These are phyloP conservation scores for Homolaphlyctis polyrhiza DNA, from an alignment of 371 early-diverging fungal genomes.

Conservation along the genomic window DNA sequence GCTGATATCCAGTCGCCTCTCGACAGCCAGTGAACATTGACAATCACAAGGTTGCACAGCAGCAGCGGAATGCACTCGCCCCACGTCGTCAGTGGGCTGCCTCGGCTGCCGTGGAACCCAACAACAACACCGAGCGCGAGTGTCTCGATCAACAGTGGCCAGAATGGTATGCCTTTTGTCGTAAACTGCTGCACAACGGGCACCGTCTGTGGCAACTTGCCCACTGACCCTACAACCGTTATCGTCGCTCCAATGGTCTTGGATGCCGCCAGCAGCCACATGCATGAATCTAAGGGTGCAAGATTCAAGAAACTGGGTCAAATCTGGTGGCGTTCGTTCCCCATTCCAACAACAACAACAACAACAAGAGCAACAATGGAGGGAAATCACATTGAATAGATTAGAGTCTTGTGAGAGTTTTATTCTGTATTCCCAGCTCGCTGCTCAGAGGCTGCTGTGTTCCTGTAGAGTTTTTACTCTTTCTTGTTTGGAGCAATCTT, in stretches of 20 bases:
- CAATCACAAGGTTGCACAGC: neutral
- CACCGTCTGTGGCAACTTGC: neutral
- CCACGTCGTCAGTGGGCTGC: neutral
- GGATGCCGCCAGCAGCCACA: no score
- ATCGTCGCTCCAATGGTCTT: neutral
- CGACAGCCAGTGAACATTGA: no score
- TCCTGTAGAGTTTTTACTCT: no score
- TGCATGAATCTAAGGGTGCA: neutral
- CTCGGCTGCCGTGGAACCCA: neutral
- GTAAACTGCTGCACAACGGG: neutral
- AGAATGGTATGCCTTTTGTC: neutral
- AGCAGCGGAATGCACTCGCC: neutral
- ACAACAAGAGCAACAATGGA: no score
- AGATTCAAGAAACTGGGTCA: neutral
- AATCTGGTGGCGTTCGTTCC: no score
- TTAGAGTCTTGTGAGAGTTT: no score
- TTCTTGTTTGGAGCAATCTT: slow-evolving; percentile 3
- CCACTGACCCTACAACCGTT: neutral
- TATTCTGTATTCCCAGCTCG: no score
- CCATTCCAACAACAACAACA: no score
- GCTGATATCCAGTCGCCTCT: no score
- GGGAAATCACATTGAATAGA: no score
- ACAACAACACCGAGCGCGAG: neutral
- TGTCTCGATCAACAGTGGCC: neutral
- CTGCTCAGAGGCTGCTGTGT: no score